A percentile compares a stretch with the other conserved stretches of the same genome.
Conservation (phyloP, 1,139 yeast genomes). For the Candida tropicalis region DNA sequence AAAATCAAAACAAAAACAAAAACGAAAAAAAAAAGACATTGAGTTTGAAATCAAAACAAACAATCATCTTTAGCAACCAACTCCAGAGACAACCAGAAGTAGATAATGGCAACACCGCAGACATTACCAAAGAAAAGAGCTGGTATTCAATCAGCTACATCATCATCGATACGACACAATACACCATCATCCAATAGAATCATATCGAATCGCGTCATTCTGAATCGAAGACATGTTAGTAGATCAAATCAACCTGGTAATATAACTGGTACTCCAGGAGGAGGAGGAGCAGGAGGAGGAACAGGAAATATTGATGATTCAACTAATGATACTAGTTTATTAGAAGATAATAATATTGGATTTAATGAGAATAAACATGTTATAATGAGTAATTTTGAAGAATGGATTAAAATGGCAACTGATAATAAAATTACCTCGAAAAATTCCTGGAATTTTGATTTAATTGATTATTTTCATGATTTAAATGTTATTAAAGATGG, state of each 20-base stretch:
- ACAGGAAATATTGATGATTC: conserved; percentile 23
- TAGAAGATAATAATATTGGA: conserved; percentile 36
- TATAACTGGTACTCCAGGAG: too few relatives aligned
- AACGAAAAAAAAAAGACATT: background rate
- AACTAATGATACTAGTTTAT: conserved; percentile 14
- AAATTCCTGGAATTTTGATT: conserved; percentile 73
- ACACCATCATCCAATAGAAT: conserved; percentile 9
- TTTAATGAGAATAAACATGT: conserved; percentile 49
- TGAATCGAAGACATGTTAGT: conserved; percentile 10
- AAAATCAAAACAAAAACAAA: too few relatives aligned
- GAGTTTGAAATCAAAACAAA: background rate
- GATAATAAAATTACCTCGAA: conserved; percentile 75
- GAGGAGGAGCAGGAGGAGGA: too few relatives aligned
- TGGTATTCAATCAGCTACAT: conserved; percentile 6
- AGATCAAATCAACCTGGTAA: background rate
- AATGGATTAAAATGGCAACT: conserved; percentile 88
- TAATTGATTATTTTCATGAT: conserved; percentile 79
- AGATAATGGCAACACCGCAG: conserved; percentile 8
- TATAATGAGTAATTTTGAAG: conserved; percentile 70
- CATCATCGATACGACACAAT: background rate
- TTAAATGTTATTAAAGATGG: conserved; percentile 48
- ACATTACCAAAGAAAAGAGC: conserved; percentile 15
- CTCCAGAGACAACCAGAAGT: too few relatives aligned
- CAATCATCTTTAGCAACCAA: background rate
- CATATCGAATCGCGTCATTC: conserved; percentile 11